These are phyloP conservation scores for Thyridium curvatum DNA, from an alignment of 2,329 filamentous ascomycete species.

Conservation along the genomic window DNA sequence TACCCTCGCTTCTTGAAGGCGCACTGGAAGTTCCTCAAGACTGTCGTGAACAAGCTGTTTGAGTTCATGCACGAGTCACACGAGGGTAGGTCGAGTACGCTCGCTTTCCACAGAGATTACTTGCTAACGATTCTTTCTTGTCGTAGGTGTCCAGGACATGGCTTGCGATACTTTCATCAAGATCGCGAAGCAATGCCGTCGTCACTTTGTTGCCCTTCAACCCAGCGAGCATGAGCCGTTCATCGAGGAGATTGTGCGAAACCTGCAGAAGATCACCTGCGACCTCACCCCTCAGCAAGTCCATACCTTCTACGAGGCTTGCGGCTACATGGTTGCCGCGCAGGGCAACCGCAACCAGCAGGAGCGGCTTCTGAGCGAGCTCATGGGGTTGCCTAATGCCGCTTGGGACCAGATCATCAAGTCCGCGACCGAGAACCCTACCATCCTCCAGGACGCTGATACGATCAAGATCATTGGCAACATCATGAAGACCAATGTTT, in stretches of 20 bases:
- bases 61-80: conserved; percentile 99
- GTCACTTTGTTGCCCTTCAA: conserved; percentile 94
- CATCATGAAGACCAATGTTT: conserved; percentile 99
- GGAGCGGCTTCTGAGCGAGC: conserved; percentile 80
- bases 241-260: conserved; percentile 96
- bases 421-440: conserved; percentile 76
- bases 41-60: conserved; percentile 98
- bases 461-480: conserved; percentile 99
- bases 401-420: conserved; percentile 96
- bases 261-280: conserved; percentile 90
- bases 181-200: conserved; percentile 95
- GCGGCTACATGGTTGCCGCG: conserved; percentile 97
- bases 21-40: conserved; percentile 99
- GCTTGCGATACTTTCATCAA: conserved; percentile 99
- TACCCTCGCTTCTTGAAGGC: conserved; percentile 98
- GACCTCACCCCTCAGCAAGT: conserved; percentile 95
- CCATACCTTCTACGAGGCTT: conserved; percentile 98
- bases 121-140: background rate
- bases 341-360: conserved; percentile 94
- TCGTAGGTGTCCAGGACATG: conserved; percentile 90
- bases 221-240: conserved; percentile 93
- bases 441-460: conserved; percentile 82
- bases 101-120: no score
- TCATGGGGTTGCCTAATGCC: conserved; percentile 89
- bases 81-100: conserved; percentile 61